Conservation (phyloP, 2,329 filamentous ascomycete species). For the Alternaria ventricosa region DNA sequence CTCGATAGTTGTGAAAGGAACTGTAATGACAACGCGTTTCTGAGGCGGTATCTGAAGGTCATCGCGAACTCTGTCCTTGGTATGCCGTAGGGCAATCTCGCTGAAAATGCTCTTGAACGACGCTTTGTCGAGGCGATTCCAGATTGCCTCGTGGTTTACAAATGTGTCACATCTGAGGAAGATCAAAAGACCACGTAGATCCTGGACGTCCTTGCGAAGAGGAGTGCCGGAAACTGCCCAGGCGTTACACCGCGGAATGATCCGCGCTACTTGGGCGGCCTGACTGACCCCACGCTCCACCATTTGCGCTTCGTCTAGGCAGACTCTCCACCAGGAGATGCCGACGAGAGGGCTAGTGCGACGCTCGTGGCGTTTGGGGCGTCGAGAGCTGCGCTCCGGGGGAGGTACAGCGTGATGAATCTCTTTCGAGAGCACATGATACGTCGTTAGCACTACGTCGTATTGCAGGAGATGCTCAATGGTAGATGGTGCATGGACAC, state of each 20-base stretch:
- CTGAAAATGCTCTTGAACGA: slow-evolving; percentile 74
- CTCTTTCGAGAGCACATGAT: slow-evolving; percentile 76
- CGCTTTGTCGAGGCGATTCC: slow-evolving; percentile 72
- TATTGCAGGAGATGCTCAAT: slow-evolving; percentile 56
- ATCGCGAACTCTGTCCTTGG: slow-evolving; percentile 78
- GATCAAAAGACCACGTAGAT: slow-evolving; percentile 79
- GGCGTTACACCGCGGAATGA: slow-evolving; percentile 82
- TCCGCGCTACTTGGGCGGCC: slow-evolving; percentile 78
- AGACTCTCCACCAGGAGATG: slow-evolving; percentile 86
- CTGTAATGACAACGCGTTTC: slow-evolving; percentile 83
- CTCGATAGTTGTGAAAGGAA: slow-evolving; percentile 89
- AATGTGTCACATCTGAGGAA: slow-evolving; percentile 84
- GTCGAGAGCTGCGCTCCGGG: slow-evolving; percentile 73
- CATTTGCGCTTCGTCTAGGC: slow-evolving; percentile 82
- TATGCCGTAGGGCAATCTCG: slow-evolving; percentile 79
- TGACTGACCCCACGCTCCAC: slow-evolving; percentile 87
- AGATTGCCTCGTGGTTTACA: slow-evolving; percentile 67
- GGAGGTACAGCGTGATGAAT: slow-evolving; percentile 76
- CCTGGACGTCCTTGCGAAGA: slow-evolving; percentile 77
- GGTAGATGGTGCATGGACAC: slow-evolving; percentile 47
- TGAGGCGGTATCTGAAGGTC: slow-evolving; percentile 83
- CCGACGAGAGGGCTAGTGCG: slow-evolving; percentile 78
- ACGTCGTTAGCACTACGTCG: slow-evolving; percentile 69
- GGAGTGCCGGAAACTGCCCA: slow-evolving; percentile 96
- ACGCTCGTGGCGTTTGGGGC: slow-evolving; percentile 68